Evolutionary conservation across 805 yeast species (phyloP).

Genomic region (Hanseniaspora jakobsenii): DNA sequence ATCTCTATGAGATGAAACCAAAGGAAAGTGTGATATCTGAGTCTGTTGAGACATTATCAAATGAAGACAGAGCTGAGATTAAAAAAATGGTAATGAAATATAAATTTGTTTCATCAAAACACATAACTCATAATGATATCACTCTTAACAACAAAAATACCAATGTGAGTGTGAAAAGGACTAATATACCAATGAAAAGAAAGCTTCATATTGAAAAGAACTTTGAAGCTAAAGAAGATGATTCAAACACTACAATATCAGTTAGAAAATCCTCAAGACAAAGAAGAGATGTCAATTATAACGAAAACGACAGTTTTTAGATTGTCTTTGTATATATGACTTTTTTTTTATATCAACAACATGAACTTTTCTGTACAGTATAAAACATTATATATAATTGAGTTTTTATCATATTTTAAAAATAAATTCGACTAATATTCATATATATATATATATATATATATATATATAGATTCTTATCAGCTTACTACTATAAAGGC

Average conservation of each 20-base stretch:
- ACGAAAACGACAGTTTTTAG: constrained; percentile 1
- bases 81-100: not conserved
- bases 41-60: not conserved
- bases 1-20: constrained; percentile 6
- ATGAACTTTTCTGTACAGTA: no score
- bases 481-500: constrained; percentile 52
- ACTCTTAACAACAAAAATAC: not conserved
- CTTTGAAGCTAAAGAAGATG: not conserved
- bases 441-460: constrained; percentile 28
- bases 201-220: not conserved
- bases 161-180: not conserved
- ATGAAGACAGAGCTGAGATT: constrained; percentile 1
- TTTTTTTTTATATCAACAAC: no score
- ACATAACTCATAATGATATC: not conserved
- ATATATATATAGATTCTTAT: no score
- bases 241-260: no score
- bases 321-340: no score
- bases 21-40: not conserved
- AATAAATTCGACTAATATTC: not conserved
- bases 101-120: not conserved
- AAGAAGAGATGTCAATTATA: constrained; percentile 7
- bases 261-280: constrained; percentile 11
- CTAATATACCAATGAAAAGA: not conserved
- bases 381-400: no score
- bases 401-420: no score